Conservation (phyloP, 345 rosid genomes). For the Gossypium stocksii region DNA sequence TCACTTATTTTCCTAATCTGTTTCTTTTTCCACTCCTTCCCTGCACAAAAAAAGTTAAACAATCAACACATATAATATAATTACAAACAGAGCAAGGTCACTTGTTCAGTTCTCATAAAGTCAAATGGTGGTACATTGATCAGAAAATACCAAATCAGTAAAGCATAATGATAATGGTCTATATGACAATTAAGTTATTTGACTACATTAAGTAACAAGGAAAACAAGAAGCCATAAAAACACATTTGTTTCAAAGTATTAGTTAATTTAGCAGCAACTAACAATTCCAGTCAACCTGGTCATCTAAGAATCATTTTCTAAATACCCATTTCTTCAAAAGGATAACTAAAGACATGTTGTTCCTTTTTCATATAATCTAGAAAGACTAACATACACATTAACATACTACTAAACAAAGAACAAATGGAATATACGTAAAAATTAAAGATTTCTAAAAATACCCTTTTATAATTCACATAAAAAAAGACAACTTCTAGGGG, state of each 20-base stretch:
- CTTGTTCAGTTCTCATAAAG: neutral
- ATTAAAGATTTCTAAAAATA: neutral
- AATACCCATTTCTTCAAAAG: slow-evolving; percentile 10
- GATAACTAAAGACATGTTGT: neutral
- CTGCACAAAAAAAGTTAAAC: slow-evolving; percentile 27
- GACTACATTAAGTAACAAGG: neutral
- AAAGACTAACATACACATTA: no score
- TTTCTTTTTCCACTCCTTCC: slow-evolving; percentile 75
- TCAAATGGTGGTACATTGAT: neutral
- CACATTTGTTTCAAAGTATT: neutral
- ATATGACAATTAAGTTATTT: neutral
- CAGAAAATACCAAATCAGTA: neutral
- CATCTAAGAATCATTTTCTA: neutral
- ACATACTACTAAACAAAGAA: no score
- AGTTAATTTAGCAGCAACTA: neutral
- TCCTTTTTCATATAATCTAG: no score
- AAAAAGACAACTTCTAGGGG: neutral
- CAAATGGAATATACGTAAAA: no score
- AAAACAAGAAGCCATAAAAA: slow-evolving; percentile 3
- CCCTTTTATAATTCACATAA: neutral
- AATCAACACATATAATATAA: neutral
- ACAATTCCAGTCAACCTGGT: neutral
- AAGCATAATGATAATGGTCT: no score
- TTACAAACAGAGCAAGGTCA: neutral
- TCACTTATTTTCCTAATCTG: slow-evolving; percentile 64